phyloP scores from a whole-genome alignment of 345 rosid species.

The Capsella bursapastoris region DNA sequence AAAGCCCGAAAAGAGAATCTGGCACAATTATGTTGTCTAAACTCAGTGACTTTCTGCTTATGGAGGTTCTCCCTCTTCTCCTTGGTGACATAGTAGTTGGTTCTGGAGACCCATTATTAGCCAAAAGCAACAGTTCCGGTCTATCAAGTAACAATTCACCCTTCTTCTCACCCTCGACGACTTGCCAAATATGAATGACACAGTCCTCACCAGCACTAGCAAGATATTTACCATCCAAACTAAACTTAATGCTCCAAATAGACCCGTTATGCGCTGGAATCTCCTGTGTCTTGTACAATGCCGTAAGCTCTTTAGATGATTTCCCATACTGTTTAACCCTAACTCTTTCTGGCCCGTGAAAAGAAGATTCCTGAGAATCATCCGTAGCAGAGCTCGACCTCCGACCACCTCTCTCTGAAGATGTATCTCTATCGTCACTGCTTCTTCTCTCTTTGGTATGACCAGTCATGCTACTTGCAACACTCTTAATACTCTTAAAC shows the following conservation, averaged over 20 bases:
- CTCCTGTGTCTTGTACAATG: conserved; percentile 86
- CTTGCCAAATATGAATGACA: conserved; percentile 87
- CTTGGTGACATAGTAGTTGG: conserved; percentile 63
- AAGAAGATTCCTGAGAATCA: conserved; percentile 87
- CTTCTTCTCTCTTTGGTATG: conserved; percentile 77
- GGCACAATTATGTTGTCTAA: conserved; percentile 71
- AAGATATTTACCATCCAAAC: conserved; percentile 91
- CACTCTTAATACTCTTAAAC: conserved; percentile 77
- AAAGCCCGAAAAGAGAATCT: conserved; percentile 78
- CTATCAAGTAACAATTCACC: conserved; percentile 79
- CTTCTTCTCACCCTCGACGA: conserved; percentile 70
- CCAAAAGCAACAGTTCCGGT: conserved; percentile 60
- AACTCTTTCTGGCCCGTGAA: conserved; percentile 88
- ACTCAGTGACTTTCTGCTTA: conserved; percentile 80
- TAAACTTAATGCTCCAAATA: conserved; percentile 92
- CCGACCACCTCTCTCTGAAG: conserved; percentile 88
- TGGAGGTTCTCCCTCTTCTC: conserved; percentile 79
- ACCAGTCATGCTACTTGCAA: conserved; percentile 67
- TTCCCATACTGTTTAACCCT: conserved; percentile 88
- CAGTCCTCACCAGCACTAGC: conserved; percentile 99
- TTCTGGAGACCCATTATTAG: conserved; percentile 82
- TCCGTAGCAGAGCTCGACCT: conserved; percentile 96
- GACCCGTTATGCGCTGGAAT: conserved; percentile 94
- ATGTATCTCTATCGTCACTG: conserved; percentile 87
- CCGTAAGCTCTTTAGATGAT: conserved; percentile 78